A percentile compares a stretch with the other conserved stretches of the same genome.
These are phyloP conservation scores for Aspergillus alliaceus DNA, from an alignment of 2,329 filamentous ascomycete genomes.

Conservation along the genomic window DNA sequence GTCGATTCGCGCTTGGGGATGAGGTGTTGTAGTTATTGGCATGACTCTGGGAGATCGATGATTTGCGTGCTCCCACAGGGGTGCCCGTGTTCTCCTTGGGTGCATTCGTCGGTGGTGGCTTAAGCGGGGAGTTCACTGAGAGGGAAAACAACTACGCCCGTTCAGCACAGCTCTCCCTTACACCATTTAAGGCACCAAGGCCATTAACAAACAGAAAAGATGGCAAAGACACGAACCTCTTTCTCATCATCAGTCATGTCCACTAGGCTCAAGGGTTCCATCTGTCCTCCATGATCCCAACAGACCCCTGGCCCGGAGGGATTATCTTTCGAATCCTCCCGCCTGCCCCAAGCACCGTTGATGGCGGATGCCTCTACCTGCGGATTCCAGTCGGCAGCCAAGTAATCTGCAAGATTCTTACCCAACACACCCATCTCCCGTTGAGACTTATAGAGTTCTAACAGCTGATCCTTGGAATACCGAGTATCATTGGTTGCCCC, in stretches of 20 bases:
- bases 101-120: slow-evolving; percentile 70
- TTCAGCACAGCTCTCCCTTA: slow-evolving; percentile 23
- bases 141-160: slow-evolving; percentile 68
- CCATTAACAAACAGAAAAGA: background rate
- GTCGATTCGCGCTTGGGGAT: slow-evolving; percentile 72
- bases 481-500: slow-evolving; percentile 58
- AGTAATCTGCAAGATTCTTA: slow-evolving; percentile 66
- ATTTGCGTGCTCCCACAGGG: slow-evolving; percentile 66
- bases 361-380: slow-evolving; percentile 64
- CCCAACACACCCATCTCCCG: slow-evolving; percentile 54
- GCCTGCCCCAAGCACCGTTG: slow-evolving; percentile 73
- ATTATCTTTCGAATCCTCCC: slow-evolving; percentile 69
- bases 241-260: slow-evolving; percentile 69
- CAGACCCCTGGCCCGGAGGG: slow-evolving; percentile 85
- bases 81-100: slow-evolving; percentile 55
- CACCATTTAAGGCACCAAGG: slow-evolving; percentile 1
- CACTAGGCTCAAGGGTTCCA: slow-evolving; percentile 69
- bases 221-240: slow-evolving; percentile 50
- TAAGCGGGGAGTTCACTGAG: slow-evolving; percentile 92
- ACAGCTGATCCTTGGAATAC: slow-evolving; percentile 76
- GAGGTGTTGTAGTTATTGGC: slow-evolving; percentile 66
- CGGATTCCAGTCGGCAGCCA: slow-evolving; percentile 77
- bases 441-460: slow-evolving; percentile 68
- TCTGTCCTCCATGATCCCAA: slow-evolving; percentile 75
- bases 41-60: slow-evolving; percentile 68